Evolutionary conservation across 768 basidiomycete genomes (phyloP).

Genomic region (Tulasnella sp.): DNA sequence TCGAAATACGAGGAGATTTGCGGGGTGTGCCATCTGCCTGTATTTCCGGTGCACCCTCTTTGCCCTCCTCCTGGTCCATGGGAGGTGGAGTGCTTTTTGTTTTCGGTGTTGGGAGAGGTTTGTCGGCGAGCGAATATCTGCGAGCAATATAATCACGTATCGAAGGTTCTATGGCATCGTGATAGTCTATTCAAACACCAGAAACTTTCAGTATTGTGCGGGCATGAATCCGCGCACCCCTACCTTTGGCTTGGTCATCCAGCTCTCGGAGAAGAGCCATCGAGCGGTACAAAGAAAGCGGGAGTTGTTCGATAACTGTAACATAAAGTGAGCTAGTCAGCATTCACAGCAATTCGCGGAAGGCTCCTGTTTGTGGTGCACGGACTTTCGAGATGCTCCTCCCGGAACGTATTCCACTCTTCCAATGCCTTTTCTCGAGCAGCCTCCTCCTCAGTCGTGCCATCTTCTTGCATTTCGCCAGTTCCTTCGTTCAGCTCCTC

Average conservation of each 20-base stretch:
- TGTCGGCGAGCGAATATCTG: slow-evolving; percentile 40
- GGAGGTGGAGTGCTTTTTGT: background rate
- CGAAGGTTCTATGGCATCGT: slow-evolving; percentile 49
- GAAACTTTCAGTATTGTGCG: background rate
- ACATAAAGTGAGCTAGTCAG: slow-evolving; percentile 4
- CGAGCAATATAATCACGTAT: slow-evolving; percentile 55
- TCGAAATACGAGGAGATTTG: background rate
- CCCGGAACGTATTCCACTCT: slow-evolving; percentile 74
- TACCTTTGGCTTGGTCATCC: slow-evolving; percentile 67
- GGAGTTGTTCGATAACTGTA: slow-evolving; percentile 76
- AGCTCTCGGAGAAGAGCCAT: slow-evolving; percentile 71
- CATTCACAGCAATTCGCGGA: slow-evolving; percentile 8
- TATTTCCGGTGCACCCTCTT: background rate
- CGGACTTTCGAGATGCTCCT: slow-evolving; percentile 78
- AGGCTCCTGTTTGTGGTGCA: background rate
- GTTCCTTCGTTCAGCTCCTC: background rate
- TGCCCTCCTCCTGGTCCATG: background rate
- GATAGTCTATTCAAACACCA: slow-evolving; percentile 46
- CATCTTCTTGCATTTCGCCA: slow-evolving; percentile 15
- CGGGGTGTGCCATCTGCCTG: background rate
- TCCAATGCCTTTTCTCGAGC: slow-evolving; percentile 57
- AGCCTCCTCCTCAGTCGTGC: slow-evolving; percentile 36
- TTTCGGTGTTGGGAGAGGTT: slow-evolving; percentile 6
- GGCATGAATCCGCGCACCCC: slow-evolving; percentile 32
- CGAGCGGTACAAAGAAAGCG: slow-evolving; percentile 71